phyloP scores from a whole-genome alignment of 1,284 basidiomycete species.

The Ceratobasidium sp. region DNA sequence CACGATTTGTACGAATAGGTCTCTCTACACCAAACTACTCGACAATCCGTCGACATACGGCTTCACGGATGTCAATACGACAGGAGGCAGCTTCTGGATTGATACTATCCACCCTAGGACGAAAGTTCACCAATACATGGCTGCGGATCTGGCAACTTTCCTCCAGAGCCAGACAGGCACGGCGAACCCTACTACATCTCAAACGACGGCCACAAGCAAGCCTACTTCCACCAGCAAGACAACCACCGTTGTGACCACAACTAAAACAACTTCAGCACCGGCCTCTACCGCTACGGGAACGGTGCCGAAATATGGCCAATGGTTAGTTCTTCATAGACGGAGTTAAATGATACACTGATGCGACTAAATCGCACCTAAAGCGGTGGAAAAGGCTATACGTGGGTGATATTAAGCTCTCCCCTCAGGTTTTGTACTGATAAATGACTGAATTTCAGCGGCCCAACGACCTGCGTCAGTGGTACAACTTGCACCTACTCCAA shows the following conservation, averaged over 20 bases:
- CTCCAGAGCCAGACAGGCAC: constrained; percentile 24
- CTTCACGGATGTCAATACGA: constrained; percentile 40
- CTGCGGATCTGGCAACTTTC: constrained; percentile 35
- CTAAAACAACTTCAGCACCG: constrained; percentile 34
- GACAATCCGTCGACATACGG: constrained; percentile 36
- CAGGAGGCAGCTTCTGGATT: constrained; percentile 42
- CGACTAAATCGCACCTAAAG: background rate
- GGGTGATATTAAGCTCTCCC: background rate
- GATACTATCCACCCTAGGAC: constrained; percentile 38
- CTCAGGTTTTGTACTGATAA: background rate
- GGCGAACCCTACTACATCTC: constrained; percentile 13
- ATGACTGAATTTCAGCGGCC: constrained; percentile 9
- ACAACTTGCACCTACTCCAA: constrained; percentile 35
- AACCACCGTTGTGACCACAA: constrained; percentile 23
- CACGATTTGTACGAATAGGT: constrained; percentile 16
- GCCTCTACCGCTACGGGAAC: constrained; percentile 41
- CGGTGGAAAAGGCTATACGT: constrained; percentile 41
- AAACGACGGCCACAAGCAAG: background rate
- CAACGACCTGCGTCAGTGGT: constrained; percentile 33
- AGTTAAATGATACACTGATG: background rate
- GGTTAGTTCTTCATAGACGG: background rate
- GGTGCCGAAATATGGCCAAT: constrained; percentile 39
- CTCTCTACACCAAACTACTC: constrained; percentile 38
- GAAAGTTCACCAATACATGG: constrained; percentile 43
- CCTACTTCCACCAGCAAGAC: constrained; percentile 1